Base-by-base conservation (phyloP, 441 rosid species). In the Cnidoscolus chayamansa region DNA sequence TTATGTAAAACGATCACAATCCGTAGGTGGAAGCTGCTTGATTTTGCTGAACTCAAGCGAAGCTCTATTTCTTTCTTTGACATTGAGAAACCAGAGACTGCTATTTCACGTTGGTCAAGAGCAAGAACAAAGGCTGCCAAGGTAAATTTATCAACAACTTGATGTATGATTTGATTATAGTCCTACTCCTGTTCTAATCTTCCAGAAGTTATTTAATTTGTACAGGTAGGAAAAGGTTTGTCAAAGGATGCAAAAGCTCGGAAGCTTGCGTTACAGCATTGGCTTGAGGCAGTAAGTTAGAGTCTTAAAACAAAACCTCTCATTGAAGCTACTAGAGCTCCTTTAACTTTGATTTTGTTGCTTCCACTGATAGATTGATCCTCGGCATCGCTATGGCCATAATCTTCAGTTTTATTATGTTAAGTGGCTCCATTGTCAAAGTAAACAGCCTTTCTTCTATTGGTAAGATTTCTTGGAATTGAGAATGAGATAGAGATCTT, bases 361-460 rank as follows among this genome's bases (percentile, higher is more conserved):
- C 50, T 51, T 57, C 50, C 47, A 50, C 35, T n/a, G 58, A 79
- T 77, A 93, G 99, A 95, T 93, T 74, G 99, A 95, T 74, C 99
- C 97, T 11, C 77, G 98, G 64, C 99, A 95, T 84, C 89, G 97
- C 8, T 95, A 93, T 80, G 98, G 99, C 61, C 99, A 95, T 75
- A 95, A 93, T 81, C 80, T 95, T 58, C 97, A 91, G 71, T 90
- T 89, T 76, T 93, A 95, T 80, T 95, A 89, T 78, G 85, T 81
- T 56, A 85, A 77, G n/a, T 93, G 98, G 99, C 95, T 91, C 68
- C 98, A 85, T 12, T 89, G 89, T 80, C 88, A 88, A 68, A 86
- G 99, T 58, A 86, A 73, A 80, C 89, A 95, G 73, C 99, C 99
- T 69, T 95, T 93, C 86, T 95, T 93, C 81, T 95, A 91, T 79